Percentiles rank a stretch among this genome's conserved stretches.
These are phyloP conservation scores for Globisporangium orthogonon DNA, from an alignment of 352 stramenopile genomes.

Conservation along the genomic window DNA sequence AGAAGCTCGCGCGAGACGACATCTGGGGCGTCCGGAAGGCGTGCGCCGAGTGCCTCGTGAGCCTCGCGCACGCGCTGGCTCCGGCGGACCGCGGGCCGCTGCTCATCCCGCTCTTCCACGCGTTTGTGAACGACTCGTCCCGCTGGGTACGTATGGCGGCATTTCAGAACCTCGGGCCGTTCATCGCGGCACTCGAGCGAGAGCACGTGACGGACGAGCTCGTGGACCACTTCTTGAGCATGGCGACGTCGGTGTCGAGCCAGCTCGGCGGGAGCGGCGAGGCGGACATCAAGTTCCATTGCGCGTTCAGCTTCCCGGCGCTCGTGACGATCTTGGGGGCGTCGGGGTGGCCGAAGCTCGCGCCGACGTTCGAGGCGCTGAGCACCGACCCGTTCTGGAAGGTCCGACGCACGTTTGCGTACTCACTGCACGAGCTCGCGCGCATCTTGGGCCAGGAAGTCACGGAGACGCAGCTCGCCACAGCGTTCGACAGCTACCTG, in stretches of 20 bases:
- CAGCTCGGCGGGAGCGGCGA: conserved; percentile 69
- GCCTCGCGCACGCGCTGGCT: conserved; percentile 82
- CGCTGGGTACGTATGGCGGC: conserved; percentile 93
- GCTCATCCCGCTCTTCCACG: conserved; percentile 88
- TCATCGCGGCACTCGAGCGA: conserved; percentile 77
- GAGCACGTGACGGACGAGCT: conserved; percentile 78
- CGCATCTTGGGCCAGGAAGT: conserved; percentile 74
- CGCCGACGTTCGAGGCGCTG: conserved; percentile 75
- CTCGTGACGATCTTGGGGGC: conserved; percentile 77
- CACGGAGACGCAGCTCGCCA: conserved; percentile 71
- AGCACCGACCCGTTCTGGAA: conserved; percentile 84
- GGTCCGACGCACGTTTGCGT: conserved; percentile 89
- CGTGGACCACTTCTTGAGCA: conserved; percentile 78
- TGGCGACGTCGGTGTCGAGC: conserved; percentile 54
- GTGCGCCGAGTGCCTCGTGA: conserved; percentile 88
- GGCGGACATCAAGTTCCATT: conserved; percentile 89
- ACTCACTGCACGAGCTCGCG: conserved; percentile 88
- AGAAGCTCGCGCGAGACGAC: conserved; percentile 88
- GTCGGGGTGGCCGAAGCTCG: conserved; percentile 67
- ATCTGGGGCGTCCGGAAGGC: conserved; percentile 93
- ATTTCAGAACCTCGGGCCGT: conserved; percentile 87
- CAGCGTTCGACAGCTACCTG: conserved; percentile 81
- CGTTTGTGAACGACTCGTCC: conserved; percentile 85
- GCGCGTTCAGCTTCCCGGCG: conserved; percentile 89
- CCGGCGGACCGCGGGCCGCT: conserved; percentile 58